A percentile compares a stretch with the other conserved stretches of the same genome.
Evolutionary conservation across 371 early-diverging fungal species (phyloP).

Genomic region (Sporodiniella umbellata): DNA sequence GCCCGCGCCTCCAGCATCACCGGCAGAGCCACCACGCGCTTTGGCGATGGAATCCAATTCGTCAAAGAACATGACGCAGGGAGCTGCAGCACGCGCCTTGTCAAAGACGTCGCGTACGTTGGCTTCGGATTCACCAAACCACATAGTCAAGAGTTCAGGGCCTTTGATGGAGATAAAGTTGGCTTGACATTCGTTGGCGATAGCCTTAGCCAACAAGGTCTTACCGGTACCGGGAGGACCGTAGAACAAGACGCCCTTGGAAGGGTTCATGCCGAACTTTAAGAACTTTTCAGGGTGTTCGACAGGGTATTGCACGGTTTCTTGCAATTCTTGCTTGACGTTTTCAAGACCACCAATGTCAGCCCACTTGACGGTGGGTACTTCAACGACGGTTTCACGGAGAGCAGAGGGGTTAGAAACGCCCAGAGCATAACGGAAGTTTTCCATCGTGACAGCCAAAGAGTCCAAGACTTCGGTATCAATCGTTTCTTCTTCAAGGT

Average conservation of each 20-base stretch:
- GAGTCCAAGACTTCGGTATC: conserved; percentile 97
- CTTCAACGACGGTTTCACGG: conserved; percentile 99
- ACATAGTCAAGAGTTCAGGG: conserved; percentile 99
- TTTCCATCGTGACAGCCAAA: conserved; percentile 98
- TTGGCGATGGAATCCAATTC: conserved; percentile 99
- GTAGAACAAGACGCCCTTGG: conserved; percentile 99
- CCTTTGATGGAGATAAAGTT: conserved; percentile 99
- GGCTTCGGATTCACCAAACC: conserved; percentile 99
- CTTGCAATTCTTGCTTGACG: conserved; percentile 99
- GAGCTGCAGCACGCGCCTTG: conserved; percentile 99
- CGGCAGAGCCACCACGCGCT: conserved; percentile 85
- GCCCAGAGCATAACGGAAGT: conserved; percentile 97
- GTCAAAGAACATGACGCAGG: conserved; percentile 99
- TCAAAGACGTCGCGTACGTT: conserved; percentile 99
- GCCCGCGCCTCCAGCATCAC: conserved; percentile 96
- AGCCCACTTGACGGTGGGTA: conserved; percentile 98
- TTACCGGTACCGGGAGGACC: conserved; percentile 99
- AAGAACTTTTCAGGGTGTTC: conserved; percentile 99
- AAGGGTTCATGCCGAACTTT: conserved; percentile 99
- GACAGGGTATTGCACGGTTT: conserved; percentile 99
- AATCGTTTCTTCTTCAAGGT: conserved; percentile 98
- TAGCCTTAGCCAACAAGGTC: conserved; percentile 99
- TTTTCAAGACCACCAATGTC: conserved; percentile 99
- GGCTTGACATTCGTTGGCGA: conserved; percentile 99
- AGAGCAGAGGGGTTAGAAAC: conserved; percentile 99